phyloP scores from a whole-genome alignment of 805 yeast genomes.

The Myxozyma mucilagina region DNA sequence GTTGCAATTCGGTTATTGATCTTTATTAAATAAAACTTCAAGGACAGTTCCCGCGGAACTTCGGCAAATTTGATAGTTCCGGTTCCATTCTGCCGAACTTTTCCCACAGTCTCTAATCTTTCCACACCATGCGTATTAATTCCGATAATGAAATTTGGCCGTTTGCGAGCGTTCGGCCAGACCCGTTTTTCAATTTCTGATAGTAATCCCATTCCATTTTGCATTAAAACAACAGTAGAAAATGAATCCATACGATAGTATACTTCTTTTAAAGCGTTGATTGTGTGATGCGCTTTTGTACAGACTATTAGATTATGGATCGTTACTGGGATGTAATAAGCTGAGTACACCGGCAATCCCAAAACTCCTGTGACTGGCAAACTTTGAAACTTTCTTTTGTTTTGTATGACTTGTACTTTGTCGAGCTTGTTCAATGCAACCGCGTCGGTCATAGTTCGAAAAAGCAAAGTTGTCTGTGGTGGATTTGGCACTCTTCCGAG shows the following conservation, averaged over 20 bases:
- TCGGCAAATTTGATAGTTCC: constrained; percentile 64
- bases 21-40: neutral
- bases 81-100: constrained; percentile 66
- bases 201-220: constrained; percentile 79
- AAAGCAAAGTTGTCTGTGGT: constrained; percentile 3
- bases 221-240: constrained; percentile 57
- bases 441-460: constrained; percentile 6
- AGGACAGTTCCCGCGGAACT: constrained; percentile 46
- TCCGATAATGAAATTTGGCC: constrained; percentile 71
- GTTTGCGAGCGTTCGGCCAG: constrained; percentile 51
- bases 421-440: neutral
- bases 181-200: constrained; percentile 50
- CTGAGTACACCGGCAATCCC: constrained; percentile 2
- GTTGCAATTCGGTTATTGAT: neutral
- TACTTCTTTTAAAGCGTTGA: constrained; percentile 46
- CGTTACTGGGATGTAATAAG: constrained; percentile 14
- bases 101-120: constrained; percentile 35
- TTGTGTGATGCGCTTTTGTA: constrained; percentile 78
- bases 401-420: neutral
- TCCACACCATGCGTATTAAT: constrained; percentile 78
- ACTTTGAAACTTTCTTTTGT: neutral
- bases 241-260: neutral
- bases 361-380: neutral
- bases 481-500: neutral
- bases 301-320: constrained; percentile 67